Base-by-base conservation (phyloP, 306 rosid genomes). In the Cicer yamashitae region DNA sequence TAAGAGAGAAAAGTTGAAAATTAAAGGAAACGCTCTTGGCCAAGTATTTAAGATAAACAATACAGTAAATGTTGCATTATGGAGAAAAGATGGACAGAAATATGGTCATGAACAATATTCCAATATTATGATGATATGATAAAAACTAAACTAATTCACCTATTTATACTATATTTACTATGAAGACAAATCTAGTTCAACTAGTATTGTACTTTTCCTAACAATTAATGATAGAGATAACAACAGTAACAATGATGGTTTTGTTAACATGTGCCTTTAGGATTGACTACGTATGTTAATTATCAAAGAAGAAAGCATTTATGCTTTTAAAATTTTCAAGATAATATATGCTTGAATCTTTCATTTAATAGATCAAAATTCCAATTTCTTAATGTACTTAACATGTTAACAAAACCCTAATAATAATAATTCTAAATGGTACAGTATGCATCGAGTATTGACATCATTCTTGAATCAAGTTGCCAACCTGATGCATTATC, bases 401-500 rank as follows among this genome's bases (percentile, higher is more conserved):
- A 25, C 17, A n/a, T 51, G 57, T 76, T 9, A 54, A 43, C 8
- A 9, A 53, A 76, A 53, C 34, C 13, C 48, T 12, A 43, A 76
- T 2, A 25, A 20, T 72, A 61, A 51, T 70, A 62, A 62, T 18
- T 18, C 64, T 50, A 70, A 61, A 57, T 9, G 68, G 30, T 7
- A 60, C 66, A 34, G 40, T 59, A 75, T 71, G 43, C 44, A 51
- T 59, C 44, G 41, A 76, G 20, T 43, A 82, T 52, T 22, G 50
- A 34, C 65, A 62, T 59, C 76, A 75, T 81, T 64, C 73, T 54
- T 43, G 34, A 67, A 81, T 56, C 63, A 79, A 65, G 74, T 62
- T 72, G 40, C 85, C 79, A 81, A 92, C 97, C 99, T 89, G 97
- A 80, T 67, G 89, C 80, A 72, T 86, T 82, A 46, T 87, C 92